Evolutionary conservation across 495 filamentous ascomycete species (phyloP).

Genomic region (Penicillium goetzii): DNA sequence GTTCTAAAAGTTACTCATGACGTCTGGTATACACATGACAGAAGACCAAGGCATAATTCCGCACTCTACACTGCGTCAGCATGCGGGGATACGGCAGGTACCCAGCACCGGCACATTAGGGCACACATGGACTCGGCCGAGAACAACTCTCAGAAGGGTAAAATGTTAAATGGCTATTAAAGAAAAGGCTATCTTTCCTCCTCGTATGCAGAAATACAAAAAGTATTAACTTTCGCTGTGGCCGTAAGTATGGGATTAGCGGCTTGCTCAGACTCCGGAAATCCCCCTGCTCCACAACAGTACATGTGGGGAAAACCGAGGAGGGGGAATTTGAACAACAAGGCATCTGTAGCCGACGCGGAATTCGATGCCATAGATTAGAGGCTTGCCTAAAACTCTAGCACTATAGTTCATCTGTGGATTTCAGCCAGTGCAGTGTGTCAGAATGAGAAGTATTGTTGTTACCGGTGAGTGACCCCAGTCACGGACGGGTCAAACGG

Average conservation of each 20-base stretch:
- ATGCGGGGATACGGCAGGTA: constrained; percentile 4
- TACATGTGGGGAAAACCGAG: constrained; percentile 17
- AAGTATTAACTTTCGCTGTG: neutral
- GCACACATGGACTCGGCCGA: neutral
- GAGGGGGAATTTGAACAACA: neutral
- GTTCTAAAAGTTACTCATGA: too few relatives aligned
- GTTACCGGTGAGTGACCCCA: constrained; percentile 28
- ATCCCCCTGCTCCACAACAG: constrained; percentile 33
- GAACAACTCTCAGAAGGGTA: neutral
- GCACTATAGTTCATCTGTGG: too few relatives aligned
- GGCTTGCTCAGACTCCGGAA: constrained; percentile 21
- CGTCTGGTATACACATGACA: neutral
- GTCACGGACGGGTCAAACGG: neutral
- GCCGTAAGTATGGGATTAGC: neutral
- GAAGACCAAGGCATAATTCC: constrained; percentile 3
- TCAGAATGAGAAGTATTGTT: constrained; percentile 28
- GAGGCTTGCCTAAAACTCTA: neutral
- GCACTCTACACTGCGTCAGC: neutral
- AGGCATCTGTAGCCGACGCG: neutral
- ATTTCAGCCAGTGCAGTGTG: constrained; percentile 14
- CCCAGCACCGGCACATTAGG: neutral
- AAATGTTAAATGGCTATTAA: neutral
- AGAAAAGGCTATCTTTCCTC: neutral
- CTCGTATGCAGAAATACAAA: neutral
- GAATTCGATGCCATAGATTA: neutral